Evolutionary conservation across 495 filamentous ascomycete genomes (phyloP).

Genomic region (Hypoxylon rickii): DNA sequence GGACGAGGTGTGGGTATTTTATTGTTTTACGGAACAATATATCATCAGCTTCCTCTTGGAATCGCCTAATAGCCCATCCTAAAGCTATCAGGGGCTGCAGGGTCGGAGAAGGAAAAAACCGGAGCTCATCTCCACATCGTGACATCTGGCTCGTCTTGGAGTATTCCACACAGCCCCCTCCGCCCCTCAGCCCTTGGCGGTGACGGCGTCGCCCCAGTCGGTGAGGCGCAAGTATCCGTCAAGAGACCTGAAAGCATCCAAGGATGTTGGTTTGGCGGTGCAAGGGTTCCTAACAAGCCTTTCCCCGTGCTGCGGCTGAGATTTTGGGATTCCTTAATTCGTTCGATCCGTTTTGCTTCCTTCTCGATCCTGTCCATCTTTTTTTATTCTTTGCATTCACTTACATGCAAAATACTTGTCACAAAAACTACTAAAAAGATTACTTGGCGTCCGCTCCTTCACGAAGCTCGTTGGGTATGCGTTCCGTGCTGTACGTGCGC

Average conservation of each 20-base stretch:
- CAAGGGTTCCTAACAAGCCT: neutral
- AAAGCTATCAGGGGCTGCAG: neutral
- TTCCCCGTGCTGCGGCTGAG: neutral
- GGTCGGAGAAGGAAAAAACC: slow-evolving; percentile 15
- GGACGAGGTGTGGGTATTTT: neutral
- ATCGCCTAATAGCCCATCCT: neutral
- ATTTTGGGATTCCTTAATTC: neutral
- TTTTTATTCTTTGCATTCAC: too few relatives aligned
- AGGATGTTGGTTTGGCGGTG: too few relatives aligned
- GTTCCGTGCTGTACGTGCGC: slow-evolving; percentile 13
- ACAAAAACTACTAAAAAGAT: too few relatives aligned
- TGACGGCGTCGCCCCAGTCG: slow-evolving; percentile 2
- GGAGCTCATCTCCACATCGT: slow-evolving; percentile 29
- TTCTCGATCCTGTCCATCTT: neutral
- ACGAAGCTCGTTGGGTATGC: slow-evolving; percentile 5
- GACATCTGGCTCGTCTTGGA: slow-evolving; percentile 2
- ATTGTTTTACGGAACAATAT: neutral
- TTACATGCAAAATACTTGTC: too few relatives aligned
- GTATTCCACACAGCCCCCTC: slow-evolving; percentile 21
- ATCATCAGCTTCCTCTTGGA: neutral
- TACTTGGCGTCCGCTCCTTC: too few relatives aligned
- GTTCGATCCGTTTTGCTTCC: neutral
- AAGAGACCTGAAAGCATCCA: neutral
- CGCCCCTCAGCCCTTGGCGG: slow-evolving; percentile 24
- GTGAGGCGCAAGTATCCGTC: neutral